phyloP scores from a whole-genome alignment of 192 early-diverging fungal species.

The Entrophospora sp. region DNA sequence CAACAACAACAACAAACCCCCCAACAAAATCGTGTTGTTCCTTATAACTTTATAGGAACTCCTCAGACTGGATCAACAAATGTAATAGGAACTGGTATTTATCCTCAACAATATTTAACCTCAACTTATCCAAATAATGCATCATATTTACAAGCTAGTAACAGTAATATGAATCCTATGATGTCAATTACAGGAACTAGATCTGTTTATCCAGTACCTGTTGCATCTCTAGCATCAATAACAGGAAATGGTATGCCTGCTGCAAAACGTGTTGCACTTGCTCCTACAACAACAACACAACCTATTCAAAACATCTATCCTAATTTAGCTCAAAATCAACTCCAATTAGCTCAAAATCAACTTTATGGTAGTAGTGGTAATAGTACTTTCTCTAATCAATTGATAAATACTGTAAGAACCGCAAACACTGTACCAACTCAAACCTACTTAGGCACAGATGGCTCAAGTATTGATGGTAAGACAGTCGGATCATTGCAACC shows the following conservation, averaged over 20 bases:
- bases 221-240: slow-evolving; percentile 7
- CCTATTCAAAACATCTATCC: slow-evolving; percentile 2
- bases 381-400: background rate
- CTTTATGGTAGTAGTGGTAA: background rate
- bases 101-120: slow-evolving; percentile 9
- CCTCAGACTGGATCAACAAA: slow-evolving; percentile 7
- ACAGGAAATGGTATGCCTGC: slow-evolving; percentile 16
- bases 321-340: slow-evolving; percentile 17
- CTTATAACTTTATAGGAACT: background rate
- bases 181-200: slow-evolving; percentile 4
- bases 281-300: background rate
- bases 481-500: background rate
- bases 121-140: background rate
- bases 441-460: slow-evolving; percentile 1
- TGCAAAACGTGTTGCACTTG: slow-evolving; percentile 14
- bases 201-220: slow-evolving; percentile 4
- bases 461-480: slow-evolving; percentile 1
- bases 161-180: slow-evolving; percentile 1
- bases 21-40: background rate
- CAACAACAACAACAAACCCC: background rate
- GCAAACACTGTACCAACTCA: background rate
- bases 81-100: background rate
- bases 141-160: background rate
- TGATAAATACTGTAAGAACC: slow-evolving; percentile 4
- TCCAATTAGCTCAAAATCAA: background rate